Percentiles rank a stretch among this genome's conserved stretches.
These are phyloP conservation scores for Lichtheimia ornata DNA, from an alignment of 371 early-diverging fungal species.

Conservation along the genomic window DNA sequence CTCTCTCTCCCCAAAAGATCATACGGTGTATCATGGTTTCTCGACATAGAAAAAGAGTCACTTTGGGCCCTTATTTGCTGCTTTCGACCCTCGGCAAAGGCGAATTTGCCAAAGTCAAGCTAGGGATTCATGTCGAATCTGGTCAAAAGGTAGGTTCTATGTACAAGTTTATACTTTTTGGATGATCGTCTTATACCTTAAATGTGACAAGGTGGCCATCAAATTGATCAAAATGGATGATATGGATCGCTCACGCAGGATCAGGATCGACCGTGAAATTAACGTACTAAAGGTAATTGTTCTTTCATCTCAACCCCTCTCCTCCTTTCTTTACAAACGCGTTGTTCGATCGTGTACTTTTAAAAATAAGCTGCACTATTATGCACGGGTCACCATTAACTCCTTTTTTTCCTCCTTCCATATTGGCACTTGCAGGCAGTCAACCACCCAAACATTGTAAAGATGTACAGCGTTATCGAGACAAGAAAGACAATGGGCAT, in stretches of 20 bases:
- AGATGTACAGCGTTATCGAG: constrained; percentile 93
- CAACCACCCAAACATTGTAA: constrained; percentile 90
- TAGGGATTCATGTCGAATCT: constrained; percentile 89
- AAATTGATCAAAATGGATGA: constrained; percentile 82
- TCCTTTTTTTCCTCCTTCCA: too few species aligned
- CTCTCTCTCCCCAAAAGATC: not conserved
- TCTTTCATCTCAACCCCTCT: not conserved
- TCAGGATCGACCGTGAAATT: constrained; percentile 84
- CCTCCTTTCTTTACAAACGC: not conserved
- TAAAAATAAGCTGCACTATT: not conserved
- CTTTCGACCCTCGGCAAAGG: constrained; percentile 97
- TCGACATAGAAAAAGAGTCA: constrained; percentile 13
- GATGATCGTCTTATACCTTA: not conserved
- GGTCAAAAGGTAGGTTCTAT: constrained; percentile 85
- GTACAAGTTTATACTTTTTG: not conserved
- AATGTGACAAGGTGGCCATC: constrained; percentile 70
- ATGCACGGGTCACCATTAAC: too few species aligned
- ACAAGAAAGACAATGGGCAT: constrained; percentile 94
- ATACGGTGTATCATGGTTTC: too few species aligned
- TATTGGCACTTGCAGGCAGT: constrained; percentile 57
- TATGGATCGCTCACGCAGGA: constrained; percentile 74
- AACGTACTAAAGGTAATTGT: constrained; percentile 75
- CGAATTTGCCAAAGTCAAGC: constrained; percentile 98
- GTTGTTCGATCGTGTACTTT: not conserved
- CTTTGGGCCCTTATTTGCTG: constrained; percentile 94